phyloP scores from a whole-genome alignment of 805 yeast genomes.

The Schwanniomyces vanrijiae region DNA sequence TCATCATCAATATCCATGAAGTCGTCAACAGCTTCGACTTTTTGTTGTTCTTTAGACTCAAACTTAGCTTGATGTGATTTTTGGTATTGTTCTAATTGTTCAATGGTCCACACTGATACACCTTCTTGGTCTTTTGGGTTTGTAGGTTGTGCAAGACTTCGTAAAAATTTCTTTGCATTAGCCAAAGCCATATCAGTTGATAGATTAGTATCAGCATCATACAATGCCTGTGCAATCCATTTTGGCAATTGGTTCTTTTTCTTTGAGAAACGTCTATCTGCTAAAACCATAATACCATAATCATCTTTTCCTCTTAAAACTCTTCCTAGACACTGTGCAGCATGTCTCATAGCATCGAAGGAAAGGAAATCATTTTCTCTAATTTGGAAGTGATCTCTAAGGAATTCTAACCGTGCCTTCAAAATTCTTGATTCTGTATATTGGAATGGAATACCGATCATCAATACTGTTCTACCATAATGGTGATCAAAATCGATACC shows the following conservation, averaged over 20 bases:
- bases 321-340: slow-evolving; percentile 97
- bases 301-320: slow-evolving; percentile 97
- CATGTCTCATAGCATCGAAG: slow-evolving; percentile 99
- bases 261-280: slow-evolving; percentile 87
- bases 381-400: slow-evolving; percentile 90
- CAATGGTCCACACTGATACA: slow-evolving; percentile 86
- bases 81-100: slow-evolving; percentile 63
- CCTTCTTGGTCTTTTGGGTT: slow-evolving; percentile 91
- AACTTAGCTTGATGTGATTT: slow-evolving; percentile 40
- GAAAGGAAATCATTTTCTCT: slow-evolving; percentile 92
- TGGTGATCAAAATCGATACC: slow-evolving; percentile 99
- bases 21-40: slow-evolving; percentile 30
- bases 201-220: slow-evolving; percentile 87
- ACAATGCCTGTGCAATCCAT: slow-evolving; percentile 93
- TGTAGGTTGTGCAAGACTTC: slow-evolving; percentile 93
- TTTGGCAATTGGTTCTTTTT: slow-evolving; percentile 89
- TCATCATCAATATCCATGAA: slow-evolving; percentile 50
- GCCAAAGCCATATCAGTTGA: slow-evolving; percentile 98
- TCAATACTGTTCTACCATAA: slow-evolving; percentile 93
- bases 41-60: slow-evolving; percentile 8
- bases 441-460: slow-evolving; percentile 99
- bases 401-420: slow-evolving; percentile 90
- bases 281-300: slow-evolving; percentile 97
- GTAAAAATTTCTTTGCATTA: slow-evolving; percentile 84
- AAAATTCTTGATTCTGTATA: slow-evolving; percentile 95